Percentiles rank a stretch among this genome's conserved stretches.
phyloP scores from a whole-genome alignment of 2,329 filamentous ascomycete genomes.

The Pyricularia grisea region DNA sequence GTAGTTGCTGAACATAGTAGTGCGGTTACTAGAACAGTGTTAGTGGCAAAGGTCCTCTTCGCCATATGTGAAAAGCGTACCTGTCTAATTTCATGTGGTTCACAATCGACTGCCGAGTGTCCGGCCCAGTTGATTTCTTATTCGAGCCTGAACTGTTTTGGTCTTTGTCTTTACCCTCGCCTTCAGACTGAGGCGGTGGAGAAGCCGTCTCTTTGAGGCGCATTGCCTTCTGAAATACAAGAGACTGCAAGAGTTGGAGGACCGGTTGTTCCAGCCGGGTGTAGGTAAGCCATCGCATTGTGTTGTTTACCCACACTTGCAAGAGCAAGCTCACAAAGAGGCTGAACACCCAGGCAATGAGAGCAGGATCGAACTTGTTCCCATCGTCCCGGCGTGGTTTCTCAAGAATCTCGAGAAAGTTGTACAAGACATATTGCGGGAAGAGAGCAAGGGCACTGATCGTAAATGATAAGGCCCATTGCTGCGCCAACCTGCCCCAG shows the following conservation, averaged over 20 bases:
- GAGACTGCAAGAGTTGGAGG: conserved; percentile 20
- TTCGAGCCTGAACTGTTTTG: neutral
- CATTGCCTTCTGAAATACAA: conserved; percentile 25
- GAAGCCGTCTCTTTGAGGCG: conserved; percentile 21
- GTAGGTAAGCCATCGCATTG: conserved; percentile 22
- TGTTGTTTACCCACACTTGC: conserved; percentile 20
- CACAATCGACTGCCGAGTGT: conserved; percentile 22
- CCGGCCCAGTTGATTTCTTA: conserved; percentile 10
- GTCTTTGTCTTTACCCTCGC: conserved; percentile 6
- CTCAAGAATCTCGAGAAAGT: conserved; percentile 23
- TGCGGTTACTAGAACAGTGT: conserved; percentile 14
- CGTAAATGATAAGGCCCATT: conserved; percentile 21
- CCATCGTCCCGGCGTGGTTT: conserved; percentile 6
- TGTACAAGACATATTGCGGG: conserved; percentile 24
- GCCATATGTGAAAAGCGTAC: conserved; percentile 8
- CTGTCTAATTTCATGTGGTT: conserved; percentile 27
- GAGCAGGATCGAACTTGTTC: conserved; percentile 12
- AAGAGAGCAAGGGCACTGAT: conserved; percentile 20
- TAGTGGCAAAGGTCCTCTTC: neutral
- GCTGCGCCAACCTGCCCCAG: conserved; percentile 16
- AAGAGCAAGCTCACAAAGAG: conserved; percentile 20
- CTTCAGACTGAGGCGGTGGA: conserved; percentile 6
- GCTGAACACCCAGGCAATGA: conserved; percentile 22
- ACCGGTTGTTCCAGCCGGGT: conserved; percentile 22
- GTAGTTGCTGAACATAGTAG: conserved; percentile 20